These are phyloP conservation scores for Komagataea norvegica DNA, from an alignment of 1,139 yeast genomes.

Conservation along the genomic window DNA sequence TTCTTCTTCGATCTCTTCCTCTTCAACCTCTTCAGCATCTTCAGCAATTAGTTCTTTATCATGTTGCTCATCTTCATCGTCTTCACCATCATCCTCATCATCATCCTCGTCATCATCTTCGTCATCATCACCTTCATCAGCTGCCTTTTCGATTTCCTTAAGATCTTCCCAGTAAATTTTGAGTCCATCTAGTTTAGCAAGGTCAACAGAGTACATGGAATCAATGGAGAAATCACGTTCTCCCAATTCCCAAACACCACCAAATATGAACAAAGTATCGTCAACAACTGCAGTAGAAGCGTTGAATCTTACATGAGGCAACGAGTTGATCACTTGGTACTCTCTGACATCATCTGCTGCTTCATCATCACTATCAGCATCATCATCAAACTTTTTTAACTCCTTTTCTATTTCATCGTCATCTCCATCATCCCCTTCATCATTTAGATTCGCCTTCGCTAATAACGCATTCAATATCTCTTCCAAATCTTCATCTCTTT, in stretches of 20 bases:
- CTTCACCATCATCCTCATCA: constrained; percentile 59
- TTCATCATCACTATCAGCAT: constrained; percentile 33
- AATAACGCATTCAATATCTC: constrained; percentile 72
- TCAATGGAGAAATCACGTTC: constrained; percentile 83
- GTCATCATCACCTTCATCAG: constrained; percentile 49
- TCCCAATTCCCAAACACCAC: constrained; percentile 87
- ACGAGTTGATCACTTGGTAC: constrained; percentile 52
- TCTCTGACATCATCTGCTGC: constrained; percentile 39
- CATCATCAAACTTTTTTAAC: constrained; percentile 35
- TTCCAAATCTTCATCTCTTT: constrained; percentile 79
- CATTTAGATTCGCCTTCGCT: constrained; percentile 62
- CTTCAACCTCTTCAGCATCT: constrained; percentile 56
- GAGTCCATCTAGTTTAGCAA: constrained; percentile 84
- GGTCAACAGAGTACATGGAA: constrained; percentile 79
- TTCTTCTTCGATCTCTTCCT: constrained; percentile 52
- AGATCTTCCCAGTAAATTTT: constrained; percentile 88
- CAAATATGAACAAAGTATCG: constrained; percentile 79
- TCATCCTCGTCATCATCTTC: constrained; percentile 63
- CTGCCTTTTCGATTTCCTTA: constrained; percentile 54
- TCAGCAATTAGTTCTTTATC: constrained; percentile 46
- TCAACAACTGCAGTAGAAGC: constrained; percentile 82
- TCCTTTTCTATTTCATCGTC: constrained; percentile 39
- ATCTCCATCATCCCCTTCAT: constrained; percentile 49
- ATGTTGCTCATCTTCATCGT: constrained; percentile 46
- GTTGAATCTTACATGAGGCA: constrained; percentile 90